These are phyloP conservation scores for Filobasidium uniguttulatum DNA, from an alignment of 1,284 basidiomycete species.

Conservation along the genomic window DNA sequence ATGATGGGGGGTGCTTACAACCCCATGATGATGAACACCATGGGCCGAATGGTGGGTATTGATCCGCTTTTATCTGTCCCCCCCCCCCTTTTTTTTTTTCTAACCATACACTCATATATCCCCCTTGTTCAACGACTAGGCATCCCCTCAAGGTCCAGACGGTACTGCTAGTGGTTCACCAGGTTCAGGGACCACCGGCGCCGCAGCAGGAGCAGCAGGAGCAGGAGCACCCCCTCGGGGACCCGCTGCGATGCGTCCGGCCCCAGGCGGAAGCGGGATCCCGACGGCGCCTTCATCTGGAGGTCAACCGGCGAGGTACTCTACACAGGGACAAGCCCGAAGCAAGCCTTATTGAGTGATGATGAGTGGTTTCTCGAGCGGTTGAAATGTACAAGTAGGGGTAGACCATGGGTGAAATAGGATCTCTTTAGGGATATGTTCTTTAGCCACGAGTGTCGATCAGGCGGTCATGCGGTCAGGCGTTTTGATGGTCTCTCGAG, in stretches of 20 bases:
- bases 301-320: slow-evolving; percentile 47
- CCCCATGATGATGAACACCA: slow-evolving; percentile 17
- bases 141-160: too few species aligned
- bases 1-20: slow-evolving; percentile 12
- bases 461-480: not conserved
- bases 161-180: too few species aligned
- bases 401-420: not conserved
- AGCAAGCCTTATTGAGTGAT: slow-evolving; percentile 29
- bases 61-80: not conserved
- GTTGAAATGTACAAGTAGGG: not conserved
- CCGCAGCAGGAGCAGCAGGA: not conserved
- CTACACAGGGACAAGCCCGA: slow-evolving; percentile 32
- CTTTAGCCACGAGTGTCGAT: not conserved
- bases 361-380: not conserved
- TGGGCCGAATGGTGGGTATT: slow-evolving; percentile 2
- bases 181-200: not conserved
- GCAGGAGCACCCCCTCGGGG: slow-evolving; percentile 27
- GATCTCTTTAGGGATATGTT: not conserved
- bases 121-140: too few species aligned
- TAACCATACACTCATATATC: too few species aligned
- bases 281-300: slow-evolving; percentile 43
- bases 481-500: too few species aligned
- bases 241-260: slow-evolving; percentile 38
- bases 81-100: too few species aligned
- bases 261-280: slow-evolving; percentile 36